phyloP scores from a whole-genome alignment of 768 basidiomycete genomes.

The Leccinellum luteum region DNA sequence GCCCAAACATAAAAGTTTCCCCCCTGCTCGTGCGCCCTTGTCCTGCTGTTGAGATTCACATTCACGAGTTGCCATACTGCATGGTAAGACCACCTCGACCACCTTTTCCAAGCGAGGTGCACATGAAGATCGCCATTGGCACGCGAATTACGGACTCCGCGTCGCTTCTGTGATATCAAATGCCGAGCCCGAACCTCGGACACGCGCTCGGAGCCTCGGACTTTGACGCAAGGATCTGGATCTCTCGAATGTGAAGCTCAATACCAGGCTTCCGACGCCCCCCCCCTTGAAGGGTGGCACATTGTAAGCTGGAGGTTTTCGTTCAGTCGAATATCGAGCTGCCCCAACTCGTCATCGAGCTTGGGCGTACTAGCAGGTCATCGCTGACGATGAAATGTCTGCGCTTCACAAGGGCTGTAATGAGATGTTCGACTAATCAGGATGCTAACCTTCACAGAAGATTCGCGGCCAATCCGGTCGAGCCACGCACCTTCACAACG shows the following conservation, averaged over 20 bases:
- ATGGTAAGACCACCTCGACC: not conserved
- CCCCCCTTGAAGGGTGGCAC: constrained; percentile 6
- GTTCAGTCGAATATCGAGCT: constrained; percentile 11
- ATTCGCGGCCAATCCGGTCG: not conserved
- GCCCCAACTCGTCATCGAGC: constrained; percentile 1
- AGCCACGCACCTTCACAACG: not conserved
- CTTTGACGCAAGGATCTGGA: constrained; percentile 12
- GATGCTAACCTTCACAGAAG: not conserved
- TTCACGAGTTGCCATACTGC: not conserved
- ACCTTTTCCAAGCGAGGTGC: not conserved
- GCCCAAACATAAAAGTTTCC: not conserved
- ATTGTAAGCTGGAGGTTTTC: constrained; percentile 3
- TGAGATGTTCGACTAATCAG: not conserved
- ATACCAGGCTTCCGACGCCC: not conserved
- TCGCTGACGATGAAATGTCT: not conserved
- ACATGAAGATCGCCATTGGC: not conserved
- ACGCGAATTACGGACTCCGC: not conserved
- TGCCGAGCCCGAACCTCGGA: not conserved
- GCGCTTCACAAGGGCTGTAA: not conserved
- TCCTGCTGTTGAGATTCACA: not conserved
- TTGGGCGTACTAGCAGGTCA: not conserved
- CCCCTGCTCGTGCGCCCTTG: not conserved
- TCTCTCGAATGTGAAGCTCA: constrained; percentile 4
- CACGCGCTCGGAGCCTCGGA: not conserved
- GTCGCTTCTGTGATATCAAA: not conserved